Base-by-base conservation (phyloP, 805 yeast species). In the Wickerhamiella allomyrinae region DNA sequence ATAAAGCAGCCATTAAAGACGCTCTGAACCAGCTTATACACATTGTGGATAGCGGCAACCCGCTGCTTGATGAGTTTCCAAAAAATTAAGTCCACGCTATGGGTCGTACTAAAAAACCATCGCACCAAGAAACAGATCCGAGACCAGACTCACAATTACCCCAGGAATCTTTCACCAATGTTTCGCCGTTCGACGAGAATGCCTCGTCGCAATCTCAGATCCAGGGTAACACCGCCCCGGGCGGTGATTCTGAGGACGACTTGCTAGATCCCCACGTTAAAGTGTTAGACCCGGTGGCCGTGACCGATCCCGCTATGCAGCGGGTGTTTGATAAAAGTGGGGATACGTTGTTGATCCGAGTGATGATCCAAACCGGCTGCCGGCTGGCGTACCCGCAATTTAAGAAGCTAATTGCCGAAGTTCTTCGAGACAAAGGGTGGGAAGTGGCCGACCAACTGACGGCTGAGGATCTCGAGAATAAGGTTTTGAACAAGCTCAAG, bases 11-110 rank as follows among this genome's bases (percentile, higher is more conserved):
- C n/a, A n/a, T n/a, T n/a, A n/a, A n/a, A n/a, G n/a, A n/a, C n/a
- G n/a, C n/a, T n/a, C n/a, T n/a, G n/a, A n/a, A n/a, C n/a, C n/a
- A n/a, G n/a, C n/a, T n/a, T n/a, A n/a, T n/a, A n/a, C n/a, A n/a
- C n/a, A n/a, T n/a, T 47, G 36, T 47, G 4, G 61, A 59, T 48
- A 49, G 50, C 43, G 59, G 57, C 38, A 59, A 44, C 14, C 10
- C 10, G 25, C 10, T 23, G 10, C 10, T 23, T 23, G 10, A 8
- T 23, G 10, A 23, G 25, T 23, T 23, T 23, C 10, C 10, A 7
- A 8, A 8, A 23, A 23, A 23, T 23, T 23, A 10, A 23, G 25
- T 7, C n/a, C n/a, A n/a, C n/a, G n/a, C n/a, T n/a, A n/a, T n/a
- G n/a, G n/a, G n/a, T n/a, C n/a, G n/a, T n/a, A n/a, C n/a, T n/a